Conservation (phyloP, 352 stramenopile genomes). For the Pythium biforme region DNA sequence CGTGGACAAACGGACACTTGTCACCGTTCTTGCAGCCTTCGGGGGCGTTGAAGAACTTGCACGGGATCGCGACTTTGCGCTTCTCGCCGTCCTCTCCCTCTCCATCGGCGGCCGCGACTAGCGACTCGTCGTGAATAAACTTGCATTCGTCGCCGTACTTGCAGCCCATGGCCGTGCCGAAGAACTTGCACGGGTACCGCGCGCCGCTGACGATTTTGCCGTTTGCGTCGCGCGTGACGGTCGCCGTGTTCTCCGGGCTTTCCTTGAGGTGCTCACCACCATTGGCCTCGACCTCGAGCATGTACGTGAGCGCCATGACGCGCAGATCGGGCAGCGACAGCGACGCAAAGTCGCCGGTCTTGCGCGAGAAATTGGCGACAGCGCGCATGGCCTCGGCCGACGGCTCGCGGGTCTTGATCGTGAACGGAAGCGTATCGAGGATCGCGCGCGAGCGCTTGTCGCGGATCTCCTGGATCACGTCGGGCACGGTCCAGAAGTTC, state of each 20-base stretch:
- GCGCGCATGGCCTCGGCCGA: conserved; percentile 77
- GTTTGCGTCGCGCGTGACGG: conserved; percentile 58
- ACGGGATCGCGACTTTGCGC: conserved; percentile 70
- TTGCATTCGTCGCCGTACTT: conserved; percentile 80
- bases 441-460: conserved; percentile 73
- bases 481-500: conserved; percentile 86
- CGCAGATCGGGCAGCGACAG: conserved; percentile 85
- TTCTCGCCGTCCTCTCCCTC: conserved; percentile 27
- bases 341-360: conserved; percentile 84
- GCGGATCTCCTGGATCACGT: conserved; percentile 84
- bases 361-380: conserved; percentile 79
- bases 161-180: conserved; percentile 70
- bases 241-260: conserved; percentile 67
- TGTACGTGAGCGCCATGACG: conserved; percentile 87
- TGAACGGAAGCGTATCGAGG: conserved; percentile 74
- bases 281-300: conserved; percentile 79
- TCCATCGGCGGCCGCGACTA: conserved; percentile 3
- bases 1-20: conserved; percentile 70
- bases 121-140: conserved; percentile 70
- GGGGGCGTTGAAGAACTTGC: conserved; percentile 72
- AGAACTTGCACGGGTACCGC: conserved; percentile 77
- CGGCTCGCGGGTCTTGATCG: conserved; percentile 74
- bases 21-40: conserved; percentile 75
- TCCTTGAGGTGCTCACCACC: conserved; percentile 65
- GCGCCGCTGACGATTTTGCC: conserved; percentile 63